Percentiles rank a stretch among this genome's conserved stretches.
Evolutionary conservation across 345 rosid species (phyloP).

Genomic region (Camelina hispida): DNA sequence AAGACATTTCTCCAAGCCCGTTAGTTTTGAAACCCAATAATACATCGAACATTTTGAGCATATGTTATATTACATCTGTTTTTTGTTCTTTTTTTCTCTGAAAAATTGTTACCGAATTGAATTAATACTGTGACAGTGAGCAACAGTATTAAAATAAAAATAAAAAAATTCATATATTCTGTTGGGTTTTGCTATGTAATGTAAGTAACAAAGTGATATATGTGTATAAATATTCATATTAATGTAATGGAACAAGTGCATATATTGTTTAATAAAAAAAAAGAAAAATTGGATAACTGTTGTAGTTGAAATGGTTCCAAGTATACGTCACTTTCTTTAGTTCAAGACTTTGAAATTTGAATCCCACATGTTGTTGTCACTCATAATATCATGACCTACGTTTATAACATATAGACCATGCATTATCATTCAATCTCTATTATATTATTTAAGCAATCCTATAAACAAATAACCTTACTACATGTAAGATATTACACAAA

Average conservation of each 20-base stretch:
- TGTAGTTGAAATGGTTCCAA: slow-evolving; percentile 23
- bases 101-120: background rate
- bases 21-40: background rate
- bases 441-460: no score
- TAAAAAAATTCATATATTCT: background rate
- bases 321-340: slow-evolving; percentile 31
- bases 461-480: no score
- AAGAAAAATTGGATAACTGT: slow-evolving; percentile 1
- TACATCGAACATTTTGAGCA: background rate
- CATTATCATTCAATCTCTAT: slow-evolving; percentile 30
- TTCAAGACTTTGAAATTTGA: slow-evolving; percentile 34
- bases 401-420: slow-evolving; percentile 12
- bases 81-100: background rate
- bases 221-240: background rate
- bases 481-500: no score
- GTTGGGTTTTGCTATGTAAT: background rate
- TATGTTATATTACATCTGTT: background rate
- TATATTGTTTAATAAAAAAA: background rate
- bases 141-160: background rate
- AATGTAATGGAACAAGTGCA: background rate
- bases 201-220: background rate
- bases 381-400: slow-evolving; percentile 15
- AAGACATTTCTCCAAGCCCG: background rate
- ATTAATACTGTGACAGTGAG: background rate
- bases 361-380: slow-evolving; percentile 38